Evolutionary conservation across 2,329 filamentous ascomycete genomes (phyloP).

Genomic region (Fulvia fulva): DNA sequence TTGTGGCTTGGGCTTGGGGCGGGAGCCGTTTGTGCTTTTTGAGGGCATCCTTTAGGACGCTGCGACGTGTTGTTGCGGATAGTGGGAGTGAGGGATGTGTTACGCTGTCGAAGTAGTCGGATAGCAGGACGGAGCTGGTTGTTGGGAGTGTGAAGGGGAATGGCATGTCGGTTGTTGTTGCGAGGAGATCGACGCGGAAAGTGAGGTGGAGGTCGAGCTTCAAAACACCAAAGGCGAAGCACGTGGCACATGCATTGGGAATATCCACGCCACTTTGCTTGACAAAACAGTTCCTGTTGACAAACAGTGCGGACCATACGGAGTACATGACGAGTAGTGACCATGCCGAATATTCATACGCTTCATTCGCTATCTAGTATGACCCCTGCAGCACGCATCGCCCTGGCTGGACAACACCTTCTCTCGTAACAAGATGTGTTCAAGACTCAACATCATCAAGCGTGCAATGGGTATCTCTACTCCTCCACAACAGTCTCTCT

Average conservation of each 20-base stretch:
- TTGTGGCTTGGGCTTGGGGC: conserved; percentile 62
- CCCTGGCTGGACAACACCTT: not conserved
- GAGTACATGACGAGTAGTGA: too few species aligned
- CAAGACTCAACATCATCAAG: conserved; percentile 3
- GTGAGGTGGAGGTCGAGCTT: not conserved
- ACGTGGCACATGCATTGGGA: not conserved
- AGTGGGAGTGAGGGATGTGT: conserved; percentile 88
- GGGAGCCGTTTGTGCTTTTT: conserved; percentile 89
- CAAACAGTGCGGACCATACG: too few species aligned
- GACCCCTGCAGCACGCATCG: conserved; percentile 1
- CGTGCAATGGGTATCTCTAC: conserved; percentile 11
- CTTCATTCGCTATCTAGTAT: not conserved
- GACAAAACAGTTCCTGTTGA: too few species aligned
- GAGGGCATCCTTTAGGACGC: conserved; percentile 74
- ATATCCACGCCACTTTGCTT: not conserved
- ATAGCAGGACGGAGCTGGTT: conserved; percentile 81
- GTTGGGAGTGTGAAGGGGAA: conserved; percentile 86
- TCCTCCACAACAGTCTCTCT: conserved; percentile 3
- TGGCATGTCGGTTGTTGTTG: conserved; percentile 59
- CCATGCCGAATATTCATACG: too few species aligned
- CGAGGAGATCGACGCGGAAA: not conserved
- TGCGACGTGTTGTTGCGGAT: conserved; percentile 75
- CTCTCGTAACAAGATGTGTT: not conserved
- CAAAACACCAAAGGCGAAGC: not conserved
- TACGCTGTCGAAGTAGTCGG: conserved; percentile 68